Base-by-base conservation (phyloP, 2,329 filamentous ascomycete species). In the Waltergamsia citrina region DNA sequence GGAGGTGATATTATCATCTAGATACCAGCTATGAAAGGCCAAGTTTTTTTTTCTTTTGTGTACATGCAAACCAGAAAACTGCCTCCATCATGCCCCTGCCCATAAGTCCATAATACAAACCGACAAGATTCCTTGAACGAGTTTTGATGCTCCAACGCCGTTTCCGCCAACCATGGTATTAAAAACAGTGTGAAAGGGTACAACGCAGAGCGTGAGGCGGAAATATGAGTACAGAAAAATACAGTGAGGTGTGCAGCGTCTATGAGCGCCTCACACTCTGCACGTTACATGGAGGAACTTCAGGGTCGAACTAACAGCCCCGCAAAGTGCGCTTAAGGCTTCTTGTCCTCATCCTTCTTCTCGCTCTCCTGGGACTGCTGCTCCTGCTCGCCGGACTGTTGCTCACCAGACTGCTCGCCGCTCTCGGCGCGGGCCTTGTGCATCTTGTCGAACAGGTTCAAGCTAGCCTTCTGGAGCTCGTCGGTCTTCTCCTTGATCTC, bases 401-500 rank as follows among this genome's bases (percentile, higher is more conserved):
- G 62, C 51, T 65, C 49, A 58, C 51, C 60, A 50, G 56, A 44
- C 53, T 73, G 63, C 56, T 74, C 62, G 38, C 50, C 45, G 53
- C 68, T 60, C 69, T 88, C 83, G 48, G 66, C 61, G 51, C 85
- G 81, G 48, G 90, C 86, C 75, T 94, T 93, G 84, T 98, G 90
- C 85, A 98, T 94, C 83, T 96, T 95, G 72, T 96, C 92, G 63
- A 98, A 96, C 54, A 96, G 80, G 68, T 85, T 94, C 67, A 98
- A 72, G 65, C 83, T 90, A 48, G 90, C 85, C 60, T 83, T 85
- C 71, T 96, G 92, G 57, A 98, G 84, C 66, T 95, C 90, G 48
- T 96, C 92, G 52, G 85, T 93, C 85, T 95, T 95, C 70, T 85
- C 78, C 84, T 96, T 96, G 65, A 98, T 81, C 66, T 96, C 85